Base-by-base conservation (phyloP, 306 rosid species). In the Quercus rubra region DNA sequence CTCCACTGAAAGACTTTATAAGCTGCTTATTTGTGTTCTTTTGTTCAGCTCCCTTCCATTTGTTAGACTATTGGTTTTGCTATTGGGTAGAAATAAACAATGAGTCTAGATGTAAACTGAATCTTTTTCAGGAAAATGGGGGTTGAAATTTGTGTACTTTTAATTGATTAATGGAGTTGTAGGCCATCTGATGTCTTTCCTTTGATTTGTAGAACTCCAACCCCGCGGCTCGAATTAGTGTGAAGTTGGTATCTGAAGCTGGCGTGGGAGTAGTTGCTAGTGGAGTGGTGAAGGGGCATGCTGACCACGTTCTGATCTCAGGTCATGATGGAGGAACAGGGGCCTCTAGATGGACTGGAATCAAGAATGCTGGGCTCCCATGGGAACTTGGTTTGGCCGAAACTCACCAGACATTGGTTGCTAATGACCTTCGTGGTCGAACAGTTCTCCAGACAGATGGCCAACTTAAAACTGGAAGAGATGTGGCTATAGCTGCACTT, bases 251-350 rank as follows among this genome's bases (percentile, higher is more conserved):
- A 56, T 96, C 99, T 67, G 99, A 96, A 86, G 99, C 92, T 82
- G 99, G 99, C 76, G 99, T 96, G 8, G 99, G 99, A 17, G 90
- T 96, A n/a, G 87, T 96, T 85, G 99, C 99, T 57, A 96, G 99
- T 83, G 99, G 99, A 83, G 99, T 96, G 85, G 99, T 96, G 57
- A 96, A 96, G 85, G 99, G 98, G 66, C 99, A 96, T 62, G 99
- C 99, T 0, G 99, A 96, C 76, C 99, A 96, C 87, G 97, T 96
- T 61, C 79, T 96, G 88, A 93, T 96, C 84, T 87, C 99, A 1
- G 99, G 99, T 71, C 99, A 96, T 55, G 99, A 96, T 85, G 99
- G 99, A 83, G 99, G 99, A 25, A 96, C 99, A 20, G 99, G 99
- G 73, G 99, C 99, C 64, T 96, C 99, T 58, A 91, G 99, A 89